Percentiles rank a stretch among this genome's conserved stretches.
These are phyloP conservation scores for Isabelozyma gotoi DNA, from an alignment of 805 yeast genomes.

Conservation along the genomic window DNA sequence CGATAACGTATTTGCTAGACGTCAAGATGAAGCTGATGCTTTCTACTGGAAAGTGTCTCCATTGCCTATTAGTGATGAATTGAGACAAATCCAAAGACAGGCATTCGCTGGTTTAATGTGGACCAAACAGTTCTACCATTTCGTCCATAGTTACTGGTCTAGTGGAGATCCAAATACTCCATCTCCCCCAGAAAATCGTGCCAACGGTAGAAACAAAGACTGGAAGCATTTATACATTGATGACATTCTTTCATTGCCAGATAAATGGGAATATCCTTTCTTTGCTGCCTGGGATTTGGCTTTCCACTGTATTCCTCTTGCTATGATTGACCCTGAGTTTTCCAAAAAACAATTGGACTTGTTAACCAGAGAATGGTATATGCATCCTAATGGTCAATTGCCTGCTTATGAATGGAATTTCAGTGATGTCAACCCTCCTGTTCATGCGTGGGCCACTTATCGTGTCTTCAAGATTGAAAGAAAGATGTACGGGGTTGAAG, in stretches of 20 bases:
- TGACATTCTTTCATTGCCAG: constrained; percentile 86
- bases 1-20: constrained; percentile 64
- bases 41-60: constrained; percentile 90
- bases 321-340: constrained; percentile 90
- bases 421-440: constrained; percentile 95
- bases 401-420: constrained; percentile 98
- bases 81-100: constrained; percentile 84
- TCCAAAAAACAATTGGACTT: constrained; percentile 86
- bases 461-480: constrained; percentile 86
- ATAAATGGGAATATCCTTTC: constrained; percentile 94
- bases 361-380: constrained; percentile 91
- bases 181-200: constrained; percentile 77
- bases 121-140: constrained; percentile 90
- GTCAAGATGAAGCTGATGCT: constrained; percentile 88
- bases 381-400: constrained; percentile 97
- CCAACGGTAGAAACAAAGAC: constrained; percentile 81
- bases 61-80: constrained; percentile 74
- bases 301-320: constrained; percentile 89
- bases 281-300: constrained; percentile 98
- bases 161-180: constrained; percentile 78
- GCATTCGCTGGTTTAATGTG: constrained; percentile 92
- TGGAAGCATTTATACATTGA: constrained; percentile 90
- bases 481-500: constrained; percentile 79
- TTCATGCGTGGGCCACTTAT: constrained; percentile 93
- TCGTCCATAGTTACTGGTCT: constrained; percentile 83